phyloP scores from a whole-genome alignment of 1,139 yeast species.

The Yamadazyma triangularis region DNA sequence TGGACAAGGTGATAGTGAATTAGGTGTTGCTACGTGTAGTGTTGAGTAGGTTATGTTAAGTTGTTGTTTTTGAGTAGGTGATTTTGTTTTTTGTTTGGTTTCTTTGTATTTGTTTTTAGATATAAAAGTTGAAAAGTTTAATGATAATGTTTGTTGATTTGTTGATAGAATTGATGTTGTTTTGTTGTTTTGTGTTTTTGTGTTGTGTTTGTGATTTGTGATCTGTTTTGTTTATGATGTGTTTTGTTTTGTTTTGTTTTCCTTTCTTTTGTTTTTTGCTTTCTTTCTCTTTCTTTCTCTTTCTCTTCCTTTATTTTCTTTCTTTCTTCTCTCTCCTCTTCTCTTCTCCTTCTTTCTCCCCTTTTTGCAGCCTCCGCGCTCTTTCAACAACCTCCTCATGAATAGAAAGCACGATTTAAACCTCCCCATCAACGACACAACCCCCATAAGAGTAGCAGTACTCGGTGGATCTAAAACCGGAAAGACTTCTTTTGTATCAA shows the following conservation, averaged over 20 bases:
- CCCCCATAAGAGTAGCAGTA: constrained; percentile 52
- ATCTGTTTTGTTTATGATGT: too few species aligned
- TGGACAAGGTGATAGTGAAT: constrained; percentile 43
- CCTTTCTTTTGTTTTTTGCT: background rate
- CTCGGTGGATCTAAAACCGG: constrained; percentile 54
- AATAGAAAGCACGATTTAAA: background rate
- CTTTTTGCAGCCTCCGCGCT: too few species aligned
- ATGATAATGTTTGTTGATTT: too few species aligned
- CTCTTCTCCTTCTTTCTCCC: background rate
- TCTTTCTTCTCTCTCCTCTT: background rate
- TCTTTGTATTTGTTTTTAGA: background rate
- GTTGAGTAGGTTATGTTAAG: constrained; percentile 7
- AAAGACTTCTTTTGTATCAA: constrained; percentile 49
- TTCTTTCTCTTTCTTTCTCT: background rate
- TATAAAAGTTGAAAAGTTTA: too few species aligned
- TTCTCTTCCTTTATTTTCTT: too few species aligned
- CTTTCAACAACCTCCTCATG: background rate
- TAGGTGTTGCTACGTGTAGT: constrained; percentile 40
- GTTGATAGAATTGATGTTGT: too few species aligned
- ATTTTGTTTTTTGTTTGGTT: background rate
- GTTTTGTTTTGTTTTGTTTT: too few species aligned
- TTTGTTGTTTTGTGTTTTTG: too few species aligned
- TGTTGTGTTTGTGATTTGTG: too few species aligned
- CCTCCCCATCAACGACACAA: constrained; percentile 19
- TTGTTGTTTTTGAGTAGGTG: background rate